Evolutionary conservation across 2,329 filamentous ascomycete species (phyloP).

Genomic region (Dothidotthia symphoricarpi): DNA sequence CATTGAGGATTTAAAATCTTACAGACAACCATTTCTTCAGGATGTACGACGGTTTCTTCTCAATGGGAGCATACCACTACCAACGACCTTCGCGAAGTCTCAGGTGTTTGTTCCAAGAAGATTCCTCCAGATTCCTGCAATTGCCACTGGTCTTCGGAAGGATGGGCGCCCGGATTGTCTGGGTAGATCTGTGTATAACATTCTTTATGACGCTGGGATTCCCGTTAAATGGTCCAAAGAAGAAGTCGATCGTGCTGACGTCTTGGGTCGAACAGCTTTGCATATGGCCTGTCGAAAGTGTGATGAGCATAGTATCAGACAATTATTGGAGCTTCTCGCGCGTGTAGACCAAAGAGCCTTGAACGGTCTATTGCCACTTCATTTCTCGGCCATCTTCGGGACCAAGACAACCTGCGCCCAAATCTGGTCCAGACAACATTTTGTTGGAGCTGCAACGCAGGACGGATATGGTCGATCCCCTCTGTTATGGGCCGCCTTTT

Average conservation of each 20-base stretch:
- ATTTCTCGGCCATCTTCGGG: background rate
- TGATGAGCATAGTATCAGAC: background rate
- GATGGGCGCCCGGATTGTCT: background rate
- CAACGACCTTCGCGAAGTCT: background rate
- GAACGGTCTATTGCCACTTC: conserved; percentile 1
- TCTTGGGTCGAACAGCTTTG: conserved; percentile 3
- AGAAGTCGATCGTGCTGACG: background rate
- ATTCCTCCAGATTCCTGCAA: background rate
- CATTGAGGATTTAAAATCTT: background rate
- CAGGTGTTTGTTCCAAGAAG: background rate
- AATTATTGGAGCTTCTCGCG: background rate
- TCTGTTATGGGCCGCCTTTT: background rate
- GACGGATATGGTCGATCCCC: background rate
- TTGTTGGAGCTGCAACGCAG: background rate
- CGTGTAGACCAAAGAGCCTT: background rate
- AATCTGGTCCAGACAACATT: background rate
- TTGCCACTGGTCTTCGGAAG: background rate
- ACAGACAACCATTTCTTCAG: background rate
- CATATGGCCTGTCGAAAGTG: conserved; percentile 1
- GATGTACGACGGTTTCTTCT: background rate
- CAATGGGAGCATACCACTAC: background rate
- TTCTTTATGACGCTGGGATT: conserved; percentile 1
- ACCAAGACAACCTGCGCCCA: background rate
- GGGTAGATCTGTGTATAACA: conserved; percentile 1
- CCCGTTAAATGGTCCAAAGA: background rate